phyloP scores from a whole-genome alignment of 768 basidiomycete species.

The Lactifluus volemus region DNA sequence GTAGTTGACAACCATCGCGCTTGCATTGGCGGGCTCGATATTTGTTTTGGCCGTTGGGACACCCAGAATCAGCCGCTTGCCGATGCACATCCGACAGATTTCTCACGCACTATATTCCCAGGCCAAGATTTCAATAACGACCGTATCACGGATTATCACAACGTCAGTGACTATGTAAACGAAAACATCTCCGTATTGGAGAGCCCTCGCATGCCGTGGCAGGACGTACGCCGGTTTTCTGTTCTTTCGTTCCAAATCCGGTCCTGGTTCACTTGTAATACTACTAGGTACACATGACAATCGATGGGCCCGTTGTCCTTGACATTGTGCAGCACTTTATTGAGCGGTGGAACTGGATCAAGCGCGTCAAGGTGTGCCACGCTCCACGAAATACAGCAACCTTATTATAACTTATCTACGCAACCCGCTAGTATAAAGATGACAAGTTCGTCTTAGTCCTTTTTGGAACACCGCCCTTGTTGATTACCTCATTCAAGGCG shows the following conservation, averaged over 20 bases:
- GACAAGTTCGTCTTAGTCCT: constrained; percentile 34
- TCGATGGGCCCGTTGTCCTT: constrained; percentile 72
- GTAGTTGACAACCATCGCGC: constrained; percentile 82
- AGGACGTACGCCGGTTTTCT: constrained; percentile 55
- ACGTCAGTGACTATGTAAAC: constrained; percentile 65
- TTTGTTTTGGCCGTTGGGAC: constrained; percentile 98
- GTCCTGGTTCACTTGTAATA: background rate
- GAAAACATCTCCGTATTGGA: constrained; percentile 62
- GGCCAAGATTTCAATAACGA: constrained; percentile 95
- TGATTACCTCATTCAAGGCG: constrained; percentile 28
- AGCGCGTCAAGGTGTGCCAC: constrained; percentile 58
- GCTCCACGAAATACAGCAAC: background rate
- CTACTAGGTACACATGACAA: constrained; percentile 70
- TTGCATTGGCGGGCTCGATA: constrained; percentile 88
- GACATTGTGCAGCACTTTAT: constrained; percentile 91
- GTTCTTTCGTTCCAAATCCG: background rate
- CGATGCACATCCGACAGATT: constrained; percentile 87
- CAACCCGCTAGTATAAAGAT: constrained; percentile 27
- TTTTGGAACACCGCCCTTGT: background rate
- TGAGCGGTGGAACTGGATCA: constrained; percentile 88
- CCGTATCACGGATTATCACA: constrained; percentile 74
- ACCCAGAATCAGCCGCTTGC: constrained; percentile 83
- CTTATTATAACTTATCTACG: background rate
- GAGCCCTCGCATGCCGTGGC: constrained; percentile 86
- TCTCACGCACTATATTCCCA: constrained; percentile 77